Evolutionary conservation across 179 eudicot species (phyloP).

Genomic region (Heliamphora pulchella): DNA sequence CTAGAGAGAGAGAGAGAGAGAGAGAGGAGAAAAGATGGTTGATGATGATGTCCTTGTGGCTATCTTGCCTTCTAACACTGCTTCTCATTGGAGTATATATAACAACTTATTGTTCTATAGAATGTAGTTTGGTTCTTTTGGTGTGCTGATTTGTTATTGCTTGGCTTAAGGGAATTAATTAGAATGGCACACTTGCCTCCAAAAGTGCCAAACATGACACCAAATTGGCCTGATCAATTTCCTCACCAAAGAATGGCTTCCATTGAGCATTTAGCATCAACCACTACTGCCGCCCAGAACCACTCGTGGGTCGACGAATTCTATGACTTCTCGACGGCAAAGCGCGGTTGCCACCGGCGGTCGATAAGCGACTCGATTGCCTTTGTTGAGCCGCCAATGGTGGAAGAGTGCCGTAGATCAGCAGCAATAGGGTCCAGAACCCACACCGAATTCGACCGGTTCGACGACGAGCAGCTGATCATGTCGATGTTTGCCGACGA

Average conservation of each 20-base stretch:
- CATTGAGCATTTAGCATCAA: conserved; percentile 17
- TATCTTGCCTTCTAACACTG: conserved; percentile 7
- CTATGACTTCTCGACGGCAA: conserved; percentile 63
- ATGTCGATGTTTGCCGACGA: conserved; percentile 74
- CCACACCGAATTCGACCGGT: conserved; percentile 40
- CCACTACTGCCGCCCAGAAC: conserved; percentile 13
- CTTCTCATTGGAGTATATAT: conserved; percentile 13
- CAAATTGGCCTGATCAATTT: conserved; percentile 25
- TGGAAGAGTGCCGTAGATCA: conserved; percentile 20
- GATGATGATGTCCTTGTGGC: conserved; percentile 24
- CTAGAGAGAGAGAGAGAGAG: neutral
- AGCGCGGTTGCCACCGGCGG: conserved; percentile 59
- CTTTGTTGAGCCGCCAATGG: conserved; percentile 40
- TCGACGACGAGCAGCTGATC: conserved; percentile 72
- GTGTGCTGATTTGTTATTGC: neutral
- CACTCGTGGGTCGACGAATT: conserved; percentile 74
- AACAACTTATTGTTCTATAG: neutral
- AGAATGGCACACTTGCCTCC: conserved; percentile 48
- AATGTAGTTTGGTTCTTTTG: conserved; percentile 19
- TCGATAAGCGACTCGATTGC: conserved; percentile 69
- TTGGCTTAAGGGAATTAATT: neutral
- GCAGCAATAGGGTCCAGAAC: conserved; percentile 13
- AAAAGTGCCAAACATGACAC: conserved; percentile 33
- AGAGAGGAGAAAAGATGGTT: too few relatives aligned
- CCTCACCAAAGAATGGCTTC: conserved; percentile 28